Percentiles rank a stretch among this genome's conserved stretches.
Evolutionary conservation across 2,329 filamentous ascomycete species (phyloP).

Genomic region (Xylariaceae sp.): DNA sequence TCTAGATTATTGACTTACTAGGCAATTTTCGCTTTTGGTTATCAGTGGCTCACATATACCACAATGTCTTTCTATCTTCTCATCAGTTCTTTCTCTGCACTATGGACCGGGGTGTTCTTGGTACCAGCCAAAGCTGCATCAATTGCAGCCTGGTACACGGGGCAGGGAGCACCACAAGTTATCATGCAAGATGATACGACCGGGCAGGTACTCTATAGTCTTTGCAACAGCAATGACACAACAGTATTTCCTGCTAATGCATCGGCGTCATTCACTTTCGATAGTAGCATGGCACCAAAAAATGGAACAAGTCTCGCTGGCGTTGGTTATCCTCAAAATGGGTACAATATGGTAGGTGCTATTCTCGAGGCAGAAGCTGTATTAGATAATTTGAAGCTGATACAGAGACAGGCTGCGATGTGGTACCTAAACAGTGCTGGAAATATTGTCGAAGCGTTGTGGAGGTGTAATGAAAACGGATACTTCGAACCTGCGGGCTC

Average conservation of each 20-base stretch:
- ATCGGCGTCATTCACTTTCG: constrained; percentile 12
- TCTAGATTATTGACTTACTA: no score
- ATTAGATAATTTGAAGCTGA: background rate
- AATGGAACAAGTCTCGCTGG: constrained; percentile 17
- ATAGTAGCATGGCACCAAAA: constrained; percentile 12
- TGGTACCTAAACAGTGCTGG: constrained; percentile 12
- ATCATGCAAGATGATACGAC: constrained; percentile 29
- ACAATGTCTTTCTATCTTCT: background rate
- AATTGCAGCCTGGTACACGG: constrained; percentile 14
- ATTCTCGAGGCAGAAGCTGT: background rate
- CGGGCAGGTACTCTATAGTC: constrained; percentile 26
- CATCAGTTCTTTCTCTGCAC: background rate
- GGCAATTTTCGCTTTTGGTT: no score
- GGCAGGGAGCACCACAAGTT: constrained; percentile 24
- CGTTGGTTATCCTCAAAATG: constrained; percentile 9
- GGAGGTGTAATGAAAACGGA: constrained; percentile 21
- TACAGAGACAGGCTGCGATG: constrained; percentile 6
- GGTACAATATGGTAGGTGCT: constrained; percentile 1
- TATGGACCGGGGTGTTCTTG: background rate
- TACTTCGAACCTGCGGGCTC: constrained; percentile 9
- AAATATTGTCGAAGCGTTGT: constrained; percentile 14
- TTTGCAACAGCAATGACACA: constrained; percentile 25
- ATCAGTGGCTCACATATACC: no score
- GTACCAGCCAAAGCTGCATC: background rate
- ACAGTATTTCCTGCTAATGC: constrained; percentile 24